Base-by-base conservation (phyloP, 306 rosid species). In the Ochetophila trinervis region DNA sequence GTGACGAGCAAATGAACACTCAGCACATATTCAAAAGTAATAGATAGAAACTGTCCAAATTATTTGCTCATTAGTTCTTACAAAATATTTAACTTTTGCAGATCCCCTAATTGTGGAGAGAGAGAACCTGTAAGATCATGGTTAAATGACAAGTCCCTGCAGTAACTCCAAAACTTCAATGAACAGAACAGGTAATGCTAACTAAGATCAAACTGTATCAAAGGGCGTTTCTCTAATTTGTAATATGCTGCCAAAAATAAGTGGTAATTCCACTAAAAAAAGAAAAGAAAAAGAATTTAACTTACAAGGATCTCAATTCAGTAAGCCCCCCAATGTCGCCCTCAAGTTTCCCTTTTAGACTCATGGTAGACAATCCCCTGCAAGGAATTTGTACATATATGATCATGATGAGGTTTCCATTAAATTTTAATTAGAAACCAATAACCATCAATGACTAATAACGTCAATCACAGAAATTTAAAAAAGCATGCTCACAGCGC, bases 71-170 rank as follows among this genome's bases (percentile, higher is more conserved):
- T 66, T 48, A 78, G 63, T 66, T 80, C 88, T 81, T 90, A 93
- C 99, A 93, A 63, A 72, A 88, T 88, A 45, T 82, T 90, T 22
- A 90, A 78, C 4, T 79, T 80, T 75, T 69, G 67, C 68, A 90
- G 79, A 20, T 65, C 68, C 62, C 95, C 97, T 47, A 90, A 58
- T 8, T 68, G 21, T 22, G 82, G 74, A 62, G 88, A 66, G 37
- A 90, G 65, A 58, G 88, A 19, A 48, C 91, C 95, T 5, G 77
- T 83, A 23, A 90, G 84, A 17, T 63, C 87, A 52, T 36, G 53
- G 74, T 90, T 90, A 62, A 63, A 87, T 3, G 97, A 90, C 44
- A 90, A 82, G 67, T 85, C 95, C 83, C 97, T 90, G 86, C 80
- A 78, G 74, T 54, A 32, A 70, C 47, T 20, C 72, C 13, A 62